Evolutionary conservation across 2,329 filamentous ascomycete species (phyloP), one percentile per base, ranked within the genome.

Genomic region (Trichoderma koningiopsis): DNA sequence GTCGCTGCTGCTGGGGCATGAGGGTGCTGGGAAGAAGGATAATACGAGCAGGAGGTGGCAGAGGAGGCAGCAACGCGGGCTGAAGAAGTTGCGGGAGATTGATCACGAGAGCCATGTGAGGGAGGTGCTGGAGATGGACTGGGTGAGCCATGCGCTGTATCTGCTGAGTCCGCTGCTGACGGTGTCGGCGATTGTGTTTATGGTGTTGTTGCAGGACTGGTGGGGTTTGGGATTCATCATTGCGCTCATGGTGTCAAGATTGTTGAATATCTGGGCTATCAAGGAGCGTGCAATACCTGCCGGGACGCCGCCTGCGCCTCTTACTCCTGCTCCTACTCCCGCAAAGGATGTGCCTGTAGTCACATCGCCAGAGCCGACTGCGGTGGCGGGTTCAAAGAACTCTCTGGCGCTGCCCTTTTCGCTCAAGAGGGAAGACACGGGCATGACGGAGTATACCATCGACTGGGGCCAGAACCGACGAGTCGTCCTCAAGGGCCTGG

Each of bases 191-290:
- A 74, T 85, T 35, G 75, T 79, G 0, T 77, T 86, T 13, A 81
- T 85, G 77, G 73, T 83, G 3, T 71, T 87, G 8, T 76, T 86
- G 8, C 76, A 77, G 60, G 85, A 87, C 72, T 87, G 83, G 81
- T 87, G 84, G 83, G 83, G 83, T 1, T 74, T 89, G 2, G 77
- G 75, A 2, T 80, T 82, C 11, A 75, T 89, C 11, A 53, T 82
- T 0, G 79, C 82, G 0, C 81, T 89, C 27, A 84, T 89, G 74
- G 57, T 83, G 14, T 84, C 86, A 2, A 86, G 88, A 16, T 69
- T 87, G 10, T 76, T 88, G 68, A 89, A 89, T 73, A 84, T 88
- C 68, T 81, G 81, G 77, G 81, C 87, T 40, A 85, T 90, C 75
- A 87, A 87, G 69, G 79, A 83, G 59, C 85, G 87, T 47, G 78